These are phyloP conservation scores for Xylaria sp. DNA, from an alignment of 2,329 filamentous ascomycete genomes.

Conservation along the genomic window DNA sequence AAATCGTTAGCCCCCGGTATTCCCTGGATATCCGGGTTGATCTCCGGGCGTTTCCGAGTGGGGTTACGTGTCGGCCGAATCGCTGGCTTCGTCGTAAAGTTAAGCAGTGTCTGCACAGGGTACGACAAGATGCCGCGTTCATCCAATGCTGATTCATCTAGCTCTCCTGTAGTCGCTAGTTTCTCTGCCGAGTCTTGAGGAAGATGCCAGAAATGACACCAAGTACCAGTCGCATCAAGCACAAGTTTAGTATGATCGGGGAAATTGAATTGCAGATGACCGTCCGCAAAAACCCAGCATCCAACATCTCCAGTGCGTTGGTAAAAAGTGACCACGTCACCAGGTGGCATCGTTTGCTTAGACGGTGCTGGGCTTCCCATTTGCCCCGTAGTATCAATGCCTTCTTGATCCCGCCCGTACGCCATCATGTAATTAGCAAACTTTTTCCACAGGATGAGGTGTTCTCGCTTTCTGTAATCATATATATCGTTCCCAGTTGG, in stretches of 20 bases:
- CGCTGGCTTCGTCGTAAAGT: slow-evolving; percentile 61
- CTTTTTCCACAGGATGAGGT: slow-evolving; percentile 73
- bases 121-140: slow-evolving; percentile 74
- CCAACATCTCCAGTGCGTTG: slow-evolving; percentile 81
- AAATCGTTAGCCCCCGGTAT: slow-evolving; percentile 76
- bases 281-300: slow-evolving; percentile 81
- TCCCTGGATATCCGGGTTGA: slow-evolving; percentile 63
- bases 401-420: slow-evolving; percentile 73
- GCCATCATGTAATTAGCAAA: slow-evolving; percentile 77
- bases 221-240: slow-evolving; percentile 73
- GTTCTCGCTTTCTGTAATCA: slow-evolving; percentile 69
- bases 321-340: slow-evolving; percentile 77
- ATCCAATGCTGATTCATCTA: slow-evolving; percentile 72
- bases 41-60: slow-evolving; percentile 62
- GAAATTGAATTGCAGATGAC: slow-evolving; percentile 86
- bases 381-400: slow-evolving; percentile 53
- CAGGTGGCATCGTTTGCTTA: slow-evolving; percentile 50
- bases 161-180: slow-evolving; percentile 68
- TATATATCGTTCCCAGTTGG: slow-evolving; percentile 67
- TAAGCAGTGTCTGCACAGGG: slow-evolving; percentile 74
- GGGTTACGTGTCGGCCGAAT: slow-evolving; percentile 50
- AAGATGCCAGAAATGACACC: slow-evolving; percentile 79
- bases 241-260: slow-evolving; percentile 88
- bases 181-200: slow-evolving; percentile 71
- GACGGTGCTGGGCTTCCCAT: slow-evolving; percentile 48